Evolutionary conservation across 768 basidiomycete species (phyloP), one percentile per base, ranked within the genome.

Genomic region (Tricholomella constricta): DNA sequence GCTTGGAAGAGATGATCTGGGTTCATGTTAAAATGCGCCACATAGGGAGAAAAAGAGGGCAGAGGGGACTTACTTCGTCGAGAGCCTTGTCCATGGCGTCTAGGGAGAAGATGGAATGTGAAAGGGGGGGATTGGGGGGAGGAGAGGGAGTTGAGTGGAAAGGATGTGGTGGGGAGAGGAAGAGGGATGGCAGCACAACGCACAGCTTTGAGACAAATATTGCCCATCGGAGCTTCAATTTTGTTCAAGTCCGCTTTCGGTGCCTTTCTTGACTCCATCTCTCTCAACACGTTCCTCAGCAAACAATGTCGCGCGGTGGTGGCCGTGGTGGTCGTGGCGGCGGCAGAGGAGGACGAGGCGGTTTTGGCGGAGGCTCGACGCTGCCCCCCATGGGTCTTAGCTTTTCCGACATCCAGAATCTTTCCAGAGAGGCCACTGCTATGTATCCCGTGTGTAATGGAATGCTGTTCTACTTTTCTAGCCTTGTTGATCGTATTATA

Each of bases 331-430:
- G 77, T 25, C 64, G 73, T 15, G 68, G 72, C 19, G 69, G 74
- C 19, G 62, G 72, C 31, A 32, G 31, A 23, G 64, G 74, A 27
- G 81, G 88, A 3, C 69, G 88, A 54, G 85, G 87, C 7, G 82
- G 83, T 5, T 79, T 81, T 62, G 81, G 82, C 17, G 81, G 83
- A 23, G 70, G 76, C 45, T 64, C 66, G 55, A 69, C 54, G 67
- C 76, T 79, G 32, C 85, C 83, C 2, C 88, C 89, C 0, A 89
- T 91, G 84, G 91, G 91, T 17, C 78, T 93, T 26, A 84, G 86
- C 6, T 89, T 88, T 65, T 81, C 86, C 37, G 91, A 94, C 65
- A 77, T 94, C 46, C 88, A 90, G 65, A 78, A 82, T 44, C 70
- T 92, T 63, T 86, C 88, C 15, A 76, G 86, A 52, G 91, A 92